Percentiles rank a stretch among this genome's conserved stretches.
Conservation (phyloP, 139 green algal species). For the Astrephomene gubernaculifera region DNA sequence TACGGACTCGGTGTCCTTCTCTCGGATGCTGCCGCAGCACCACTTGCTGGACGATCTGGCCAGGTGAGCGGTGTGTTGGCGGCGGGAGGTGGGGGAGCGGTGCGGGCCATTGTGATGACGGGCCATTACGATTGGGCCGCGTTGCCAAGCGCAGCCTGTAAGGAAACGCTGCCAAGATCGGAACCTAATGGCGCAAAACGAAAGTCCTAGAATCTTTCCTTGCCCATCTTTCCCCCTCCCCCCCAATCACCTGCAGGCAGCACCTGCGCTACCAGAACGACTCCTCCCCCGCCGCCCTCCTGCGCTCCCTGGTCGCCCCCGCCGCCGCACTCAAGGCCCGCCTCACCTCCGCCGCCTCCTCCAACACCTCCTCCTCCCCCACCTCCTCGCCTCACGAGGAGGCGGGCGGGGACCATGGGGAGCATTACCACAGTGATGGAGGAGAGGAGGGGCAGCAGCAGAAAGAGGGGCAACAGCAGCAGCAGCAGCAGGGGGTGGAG, state of each 20-base stretch:
- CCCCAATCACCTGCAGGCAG: background rate
- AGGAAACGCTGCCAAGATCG: background rate
- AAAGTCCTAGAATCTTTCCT: background rate
- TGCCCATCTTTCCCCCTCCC: background rate
- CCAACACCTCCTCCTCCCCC: background rate
- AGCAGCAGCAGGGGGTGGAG: background rate
- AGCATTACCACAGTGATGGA: no score
- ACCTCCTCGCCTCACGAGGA: no score
- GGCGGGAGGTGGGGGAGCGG: no score
- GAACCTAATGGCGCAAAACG: background rate
- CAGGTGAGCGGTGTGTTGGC: no score
- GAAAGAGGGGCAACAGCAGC: background rate
- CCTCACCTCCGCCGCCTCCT: background rate
- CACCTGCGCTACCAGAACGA: background rate
- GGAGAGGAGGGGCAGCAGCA: background rate
- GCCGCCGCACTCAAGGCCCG: background rate
- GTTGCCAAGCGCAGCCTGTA: background rate
- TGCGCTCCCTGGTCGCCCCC: background rate
- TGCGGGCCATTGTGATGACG: no score
- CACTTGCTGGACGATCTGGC: slow-evolving; percentile 39
- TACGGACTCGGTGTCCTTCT: no score
- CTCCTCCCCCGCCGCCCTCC: background rate
- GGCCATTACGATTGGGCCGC: background rate
- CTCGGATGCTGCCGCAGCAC: slow-evolving; percentile 39
- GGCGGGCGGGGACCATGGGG: no score